Evolutionary conservation across 441 rosid species (phyloP), one percentile per base, ranked within the genome.

Genomic region (Bruguiera hainesii): DNA sequence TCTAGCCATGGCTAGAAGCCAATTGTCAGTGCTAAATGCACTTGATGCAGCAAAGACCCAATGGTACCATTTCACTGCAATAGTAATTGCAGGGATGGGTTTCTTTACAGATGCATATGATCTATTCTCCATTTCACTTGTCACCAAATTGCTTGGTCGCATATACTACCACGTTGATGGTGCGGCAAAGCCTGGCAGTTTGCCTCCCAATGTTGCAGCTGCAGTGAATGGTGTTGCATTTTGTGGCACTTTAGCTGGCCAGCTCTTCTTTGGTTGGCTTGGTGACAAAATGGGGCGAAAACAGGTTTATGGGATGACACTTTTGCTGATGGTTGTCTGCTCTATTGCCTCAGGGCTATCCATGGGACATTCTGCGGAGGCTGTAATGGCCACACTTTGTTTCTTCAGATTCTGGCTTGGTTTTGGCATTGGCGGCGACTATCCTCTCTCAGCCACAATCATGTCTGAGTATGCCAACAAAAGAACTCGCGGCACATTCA

Each of bases 371-470:
- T 39, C 28, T 30, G 65, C 91, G 0, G 83, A 82, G 58, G 63
- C 87, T 39, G 87, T 86, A 20, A 89, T 87, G 70, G 70, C 86
- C 4, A 86, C 93, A 0, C 84, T 89, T 9, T 89, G 96, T 73
- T 89, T 89, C 79, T 89, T 89, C 79, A 79, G 96, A 26, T 89
- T 89, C 75, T 89, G 96, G 96, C 93, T 89, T 9, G 93, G 96
- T n/a, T 89, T 89, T 37, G 96, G 96, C 20, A 89, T 89, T 1
- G 93, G 93, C 6, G 93, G 96, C 11, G 96, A 89, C 55, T 87
- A 89, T 74, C 96, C 93, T 1, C 83, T 86, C 28, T 89, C 91
- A 0, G 96, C 96, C 18, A 89, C 93, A 5, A 89, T 89, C 68
- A 87, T 84, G 96, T 89, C 96, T 0, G 93, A 89, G 66, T 89